phyloP scores from a whole-genome alignment of 805 yeast genomes.

The Cyberlindnera maclurae region DNA sequence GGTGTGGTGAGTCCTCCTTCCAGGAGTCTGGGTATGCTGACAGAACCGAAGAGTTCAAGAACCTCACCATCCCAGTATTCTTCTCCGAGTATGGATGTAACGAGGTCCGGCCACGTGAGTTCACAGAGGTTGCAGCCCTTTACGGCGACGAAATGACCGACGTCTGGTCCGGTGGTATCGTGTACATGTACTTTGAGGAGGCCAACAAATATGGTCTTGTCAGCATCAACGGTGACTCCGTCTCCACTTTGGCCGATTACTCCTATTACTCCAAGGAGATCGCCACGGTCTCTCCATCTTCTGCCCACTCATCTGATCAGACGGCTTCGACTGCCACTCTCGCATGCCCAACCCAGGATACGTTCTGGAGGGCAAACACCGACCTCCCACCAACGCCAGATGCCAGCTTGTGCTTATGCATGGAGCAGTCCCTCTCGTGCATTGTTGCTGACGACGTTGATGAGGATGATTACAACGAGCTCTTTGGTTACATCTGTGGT shows the following conservation, averaged over 20 bases:
- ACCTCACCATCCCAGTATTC: conserved; percentile 65
- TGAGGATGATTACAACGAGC: conserved; percentile 48
- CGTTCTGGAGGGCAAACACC: conserved; percentile 62
- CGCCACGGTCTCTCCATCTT: conserved; percentile 45
- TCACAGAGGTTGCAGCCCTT: conserved; percentile 63
- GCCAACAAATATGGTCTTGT: conserved; percentile 72
- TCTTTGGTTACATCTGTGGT: conserved; percentile 55
- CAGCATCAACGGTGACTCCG: conserved; percentile 34
- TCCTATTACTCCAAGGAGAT: conserved; percentile 56
- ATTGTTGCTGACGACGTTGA: conserved; percentile 50
- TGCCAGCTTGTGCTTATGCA: conserved; percentile 55
- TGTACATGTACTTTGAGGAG: conserved; percentile 79
- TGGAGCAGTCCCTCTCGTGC: conserved; percentile 49
- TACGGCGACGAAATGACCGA: conserved; percentile 66
- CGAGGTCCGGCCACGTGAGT: conserved; percentile 58
- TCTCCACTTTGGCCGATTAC: conserved; percentile 57
- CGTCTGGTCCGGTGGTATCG: conserved; percentile 89
- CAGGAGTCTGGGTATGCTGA: conserved; percentile 54
- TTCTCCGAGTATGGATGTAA: conserved; percentile 85
- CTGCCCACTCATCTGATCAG: conserved; percentile 33
- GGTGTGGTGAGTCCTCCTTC: conserved; percentile 70
- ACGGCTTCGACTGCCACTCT: conserved; percentile 38
- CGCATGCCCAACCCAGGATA: conserved; percentile 53
- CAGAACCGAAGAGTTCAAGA: conserved; percentile 56
- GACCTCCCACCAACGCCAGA: conserved; percentile 76